phyloP scores from a whole-genome alignment of 331 rosid genomes.

The Arachis monticola region DNA sequence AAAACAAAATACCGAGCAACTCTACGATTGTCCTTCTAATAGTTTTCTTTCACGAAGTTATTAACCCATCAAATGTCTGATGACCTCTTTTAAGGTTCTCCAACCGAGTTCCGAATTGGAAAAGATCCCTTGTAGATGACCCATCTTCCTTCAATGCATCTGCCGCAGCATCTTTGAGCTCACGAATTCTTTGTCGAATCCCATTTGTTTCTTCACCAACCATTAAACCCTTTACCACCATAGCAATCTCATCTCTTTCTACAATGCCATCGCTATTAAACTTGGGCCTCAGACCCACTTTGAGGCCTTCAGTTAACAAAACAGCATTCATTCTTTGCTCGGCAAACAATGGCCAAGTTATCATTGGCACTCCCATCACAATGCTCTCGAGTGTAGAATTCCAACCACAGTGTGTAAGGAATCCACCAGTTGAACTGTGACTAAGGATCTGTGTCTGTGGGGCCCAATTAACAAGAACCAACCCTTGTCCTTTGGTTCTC shows the following conservation, averaged over 20 bases:
- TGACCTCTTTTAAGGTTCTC: background rate
- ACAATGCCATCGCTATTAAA: constrained; percentile 25
- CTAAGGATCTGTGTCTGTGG: constrained; percentile 40
- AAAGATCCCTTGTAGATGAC: constrained; percentile 22
- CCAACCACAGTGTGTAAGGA: constrained; percentile 42
- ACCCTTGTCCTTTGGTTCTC: constrained; percentile 36
- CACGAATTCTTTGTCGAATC: background rate
- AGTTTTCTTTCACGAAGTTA: too few species aligned
- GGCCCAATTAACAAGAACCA: constrained; percentile 34
- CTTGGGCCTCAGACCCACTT: constrained; percentile 27
- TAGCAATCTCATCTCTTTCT: constrained; percentile 34
- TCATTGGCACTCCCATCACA: constrained; percentile 32
- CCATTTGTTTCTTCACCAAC: constrained; percentile 22
- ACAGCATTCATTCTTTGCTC: constrained; percentile 37
- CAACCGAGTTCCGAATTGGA: background rate
- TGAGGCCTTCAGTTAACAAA: constrained; percentile 25
- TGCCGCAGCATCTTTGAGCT: constrained; percentile 22
- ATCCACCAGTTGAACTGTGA: constrained; percentile 37
- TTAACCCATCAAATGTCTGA: too few species aligned
- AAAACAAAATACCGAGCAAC: too few species aligned
- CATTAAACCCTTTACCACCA: constrained; percentile 30
- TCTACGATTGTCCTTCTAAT: too few species aligned
- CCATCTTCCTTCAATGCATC: constrained; percentile 28
- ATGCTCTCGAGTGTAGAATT: constrained; percentile 35
- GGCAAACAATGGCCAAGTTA: constrained; percentile 38